These are phyloP conservation scores for Stentor roeselii DNA, from an alignment of 73 alveolate genomes.

Conservation along the genomic window DNA sequence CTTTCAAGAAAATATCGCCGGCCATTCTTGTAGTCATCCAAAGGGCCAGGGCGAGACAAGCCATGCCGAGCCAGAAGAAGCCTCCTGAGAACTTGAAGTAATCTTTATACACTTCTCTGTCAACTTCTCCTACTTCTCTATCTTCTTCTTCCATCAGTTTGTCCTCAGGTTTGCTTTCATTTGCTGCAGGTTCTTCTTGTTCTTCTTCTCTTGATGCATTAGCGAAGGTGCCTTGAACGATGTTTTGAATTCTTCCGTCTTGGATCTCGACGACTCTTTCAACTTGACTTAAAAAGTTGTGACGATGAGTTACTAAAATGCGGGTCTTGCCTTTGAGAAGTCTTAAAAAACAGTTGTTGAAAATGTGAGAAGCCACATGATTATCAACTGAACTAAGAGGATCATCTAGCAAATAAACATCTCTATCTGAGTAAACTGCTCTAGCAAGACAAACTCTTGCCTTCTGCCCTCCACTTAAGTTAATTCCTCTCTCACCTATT, in stretches of 20 bases:
- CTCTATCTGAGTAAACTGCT: constrained; percentile 56
- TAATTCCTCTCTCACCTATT: constrained; percentile 78
- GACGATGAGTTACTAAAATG: constrained; percentile 50
- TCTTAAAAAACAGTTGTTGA: constrained; percentile 43
- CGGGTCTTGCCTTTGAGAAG: constrained; percentile 55
- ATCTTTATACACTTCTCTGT: constrained; percentile 28
- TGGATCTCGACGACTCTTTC: constrained; percentile 50
- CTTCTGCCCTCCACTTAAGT: constrained; percentile 75
- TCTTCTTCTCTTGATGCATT: background rate
- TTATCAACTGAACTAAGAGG: constrained; percentile 62
- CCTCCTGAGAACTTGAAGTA: constrained; percentile 50
- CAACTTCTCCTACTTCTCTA: constrained; percentile 39
- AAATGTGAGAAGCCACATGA: constrained; percentile 47
- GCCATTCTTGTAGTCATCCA: constrained; percentile 45
- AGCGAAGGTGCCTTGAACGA: background rate
- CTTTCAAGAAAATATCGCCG: constrained; percentile 51
- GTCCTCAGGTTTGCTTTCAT: constrained; percentile 35
- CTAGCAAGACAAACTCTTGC: constrained; percentile 67
- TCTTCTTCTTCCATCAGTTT: constrained; percentile 49
- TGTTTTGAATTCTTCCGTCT: constrained; percentile 39
- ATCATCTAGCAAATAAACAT: constrained; percentile 63
- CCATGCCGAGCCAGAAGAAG: constrained; percentile 27
- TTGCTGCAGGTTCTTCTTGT: constrained; percentile 28
- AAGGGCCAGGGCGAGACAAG: constrained; percentile 35
- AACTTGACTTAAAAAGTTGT: constrained; percentile 36